Conservation (phyloP, 2,329 filamentous ascomycete species). For the Microdochium paspali region DNA sequence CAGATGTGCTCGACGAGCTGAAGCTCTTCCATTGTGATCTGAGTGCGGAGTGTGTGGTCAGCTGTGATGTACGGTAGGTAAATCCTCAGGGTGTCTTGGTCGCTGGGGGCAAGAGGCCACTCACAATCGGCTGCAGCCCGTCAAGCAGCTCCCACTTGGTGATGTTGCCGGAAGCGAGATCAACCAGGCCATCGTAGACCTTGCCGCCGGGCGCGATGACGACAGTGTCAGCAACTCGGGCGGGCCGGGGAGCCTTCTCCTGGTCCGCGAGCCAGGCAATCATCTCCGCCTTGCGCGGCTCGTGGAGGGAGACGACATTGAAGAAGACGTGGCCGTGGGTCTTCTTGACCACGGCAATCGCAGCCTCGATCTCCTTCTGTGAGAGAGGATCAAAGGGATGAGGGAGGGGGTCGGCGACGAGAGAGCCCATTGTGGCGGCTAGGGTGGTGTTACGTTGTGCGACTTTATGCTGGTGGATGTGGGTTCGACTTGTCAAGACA, state of each 20-base stretch:
- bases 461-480: neutral
- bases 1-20: slow-evolving; percentile 68
- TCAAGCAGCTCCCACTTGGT: slow-evolving; percentile 66
- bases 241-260: slow-evolving; percentile 49
- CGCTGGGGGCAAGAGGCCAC: slow-evolving; percentile 12
- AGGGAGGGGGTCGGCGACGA: slow-evolving; percentile 7
- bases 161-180: slow-evolving; percentile 58
- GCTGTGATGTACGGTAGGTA: slow-evolving; percentile 2
- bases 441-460: neutral
- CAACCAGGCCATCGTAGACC: slow-evolving; percentile 74
- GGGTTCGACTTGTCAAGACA: neutral
- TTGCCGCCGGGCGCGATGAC: slow-evolving; percentile 71
- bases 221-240: slow-evolving; percentile 71
- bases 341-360: slow-evolving; percentile 59
- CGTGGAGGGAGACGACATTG: slow-evolving; percentile 77
- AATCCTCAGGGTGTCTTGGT: neutral
- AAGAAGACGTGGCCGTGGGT: slow-evolving; percentile 66
- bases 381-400: slow-evolving; percentile 76
- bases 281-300: slow-evolving; percentile 82
- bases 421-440: slow-evolving; percentile 7
- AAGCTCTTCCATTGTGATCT: slow-evolving; percentile 89
- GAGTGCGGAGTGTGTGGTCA: neutral
- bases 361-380: slow-evolving; percentile 61
- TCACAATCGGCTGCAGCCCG: slow-evolving; percentile 71
- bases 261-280: slow-evolving; percentile 65